Evolutionary conservation across 345 rosid genomes (phyloP).

Genomic region (Salix arbutifolia): DNA sequence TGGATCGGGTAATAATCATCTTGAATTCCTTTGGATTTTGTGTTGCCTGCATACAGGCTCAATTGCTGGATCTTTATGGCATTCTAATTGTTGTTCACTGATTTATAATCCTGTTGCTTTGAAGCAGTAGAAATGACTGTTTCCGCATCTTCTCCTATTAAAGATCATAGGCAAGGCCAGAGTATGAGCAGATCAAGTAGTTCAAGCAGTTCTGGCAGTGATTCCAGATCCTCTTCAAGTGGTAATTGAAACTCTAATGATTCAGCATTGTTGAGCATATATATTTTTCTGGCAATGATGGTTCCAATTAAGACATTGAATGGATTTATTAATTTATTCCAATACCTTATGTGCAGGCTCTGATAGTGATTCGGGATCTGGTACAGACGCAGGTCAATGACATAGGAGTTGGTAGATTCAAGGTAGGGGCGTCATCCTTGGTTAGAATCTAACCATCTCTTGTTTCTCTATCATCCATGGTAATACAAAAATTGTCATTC

Average conservation of each 20-base stretch:
- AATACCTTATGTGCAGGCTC: slow-evolving; percentile 36
- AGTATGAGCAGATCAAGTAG: slow-evolving; percentile 35
- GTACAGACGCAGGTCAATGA: slow-evolving; percentile 28
- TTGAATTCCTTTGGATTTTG: background rate
- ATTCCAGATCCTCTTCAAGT: slow-evolving; percentile 46
- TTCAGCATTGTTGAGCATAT: background rate
- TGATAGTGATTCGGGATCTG: slow-evolving; percentile 29
- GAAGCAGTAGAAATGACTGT: slow-evolving; percentile 24
- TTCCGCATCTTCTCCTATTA: slow-evolving; percentile 21
- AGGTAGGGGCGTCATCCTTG: slow-evolving; percentile 24
- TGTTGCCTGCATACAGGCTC: background rate
- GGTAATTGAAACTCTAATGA: slow-evolving; percentile 24
- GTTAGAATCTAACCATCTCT: background rate
- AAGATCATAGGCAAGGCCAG: slow-evolving; percentile 30
- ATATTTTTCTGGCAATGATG: background rate
- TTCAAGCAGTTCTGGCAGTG: slow-evolving; percentile 47
- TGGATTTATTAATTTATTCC: background rate
- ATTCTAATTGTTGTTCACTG: background rate
- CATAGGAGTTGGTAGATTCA: slow-evolving; percentile 15
- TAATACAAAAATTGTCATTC: background rate
- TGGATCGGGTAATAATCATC: slow-evolving; percentile 31
- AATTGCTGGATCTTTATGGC: background rate
- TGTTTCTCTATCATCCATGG: background rate
- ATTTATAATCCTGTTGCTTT: slow-evolving; percentile 3
- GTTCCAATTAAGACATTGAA: background rate